These are phyloP conservation scores for Clonostachys rhizophaga DNA, from an alignment of 2,329 filamentous ascomycete species.

Conservation along the genomic window DNA sequence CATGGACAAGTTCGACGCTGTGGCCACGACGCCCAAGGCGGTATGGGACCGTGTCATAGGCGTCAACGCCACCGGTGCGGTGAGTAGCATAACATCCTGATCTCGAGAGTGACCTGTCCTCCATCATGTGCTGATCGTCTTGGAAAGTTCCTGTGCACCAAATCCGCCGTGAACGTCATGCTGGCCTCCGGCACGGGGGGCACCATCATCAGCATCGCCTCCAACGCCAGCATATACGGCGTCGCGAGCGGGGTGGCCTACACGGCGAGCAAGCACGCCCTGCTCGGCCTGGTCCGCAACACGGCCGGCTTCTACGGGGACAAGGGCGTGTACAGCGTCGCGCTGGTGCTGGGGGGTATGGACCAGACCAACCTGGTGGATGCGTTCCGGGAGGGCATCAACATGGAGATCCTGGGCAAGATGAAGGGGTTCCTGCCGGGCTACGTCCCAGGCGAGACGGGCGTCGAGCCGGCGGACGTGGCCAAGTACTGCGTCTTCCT, in stretches of 20 bases:
- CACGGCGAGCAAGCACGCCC: constrained; percentile 47
- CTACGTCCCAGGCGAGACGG: constrained; percentile 16
- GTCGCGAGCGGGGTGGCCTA: constrained; percentile 38
- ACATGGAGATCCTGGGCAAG: constrained; percentile 21
- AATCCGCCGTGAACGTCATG: constrained; percentile 36
- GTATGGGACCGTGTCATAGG: constrained; percentile 49
- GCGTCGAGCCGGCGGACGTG: constrained; percentile 23
- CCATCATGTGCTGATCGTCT: too few species aligned
- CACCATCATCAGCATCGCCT: constrained; percentile 47
- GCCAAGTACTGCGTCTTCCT: constrained; percentile 32
- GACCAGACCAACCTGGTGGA: constrained; percentile 52
- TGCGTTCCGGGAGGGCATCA: constrained; percentile 26
- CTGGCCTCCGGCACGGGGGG: constrained; percentile 21
- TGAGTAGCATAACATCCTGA: too few species aligned
- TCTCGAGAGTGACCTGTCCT: too few species aligned
- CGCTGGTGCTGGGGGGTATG: constrained; percentile 40
- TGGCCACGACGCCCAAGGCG: constrained; percentile 35
- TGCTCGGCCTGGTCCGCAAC: constrained; percentile 50
- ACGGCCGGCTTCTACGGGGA: constrained; percentile 50
- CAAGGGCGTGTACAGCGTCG: constrained; percentile 47
- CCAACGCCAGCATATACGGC: constrained; percentile 36
- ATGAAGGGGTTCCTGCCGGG: constrained; percentile 16
- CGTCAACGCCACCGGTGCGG: constrained; percentile 50
- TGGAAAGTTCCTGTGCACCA: constrained; percentile 36
- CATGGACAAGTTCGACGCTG: constrained; percentile 50